Conservation (phyloP, 495 filamentous ascomycete species). For the Massariosphaeria phaeospora region DNA sequence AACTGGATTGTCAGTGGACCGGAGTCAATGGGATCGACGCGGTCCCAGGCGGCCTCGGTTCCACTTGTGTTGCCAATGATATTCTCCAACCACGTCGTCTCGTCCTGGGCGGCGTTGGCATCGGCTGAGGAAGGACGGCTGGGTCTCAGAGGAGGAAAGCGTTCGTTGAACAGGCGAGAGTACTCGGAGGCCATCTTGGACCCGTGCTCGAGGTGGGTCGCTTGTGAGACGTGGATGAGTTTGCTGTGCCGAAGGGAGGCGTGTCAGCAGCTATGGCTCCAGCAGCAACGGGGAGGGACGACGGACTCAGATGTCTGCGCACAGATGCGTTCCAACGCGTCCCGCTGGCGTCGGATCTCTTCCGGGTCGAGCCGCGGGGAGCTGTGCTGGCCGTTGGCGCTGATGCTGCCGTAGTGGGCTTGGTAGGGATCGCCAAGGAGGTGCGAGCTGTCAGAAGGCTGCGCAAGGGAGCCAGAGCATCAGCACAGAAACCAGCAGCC, state of each 20-base stretch:
- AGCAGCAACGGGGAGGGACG: neutral
- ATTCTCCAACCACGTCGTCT: slow-evolving; percentile 26
- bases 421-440: slow-evolving; percentile 37
- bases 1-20: slow-evolving; percentile 31
- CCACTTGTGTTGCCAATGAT: slow-evolving; percentile 19
- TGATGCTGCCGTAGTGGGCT: slow-evolving; percentile 37
- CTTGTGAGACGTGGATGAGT: slow-evolving; percentile 34
- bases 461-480: slow-evolving; percentile 18
- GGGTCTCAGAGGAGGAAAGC: slow-evolving; percentile 22
- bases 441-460: slow-evolving; percentile 38
- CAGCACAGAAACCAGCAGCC: slow-evolving; percentile 6
- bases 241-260: slow-evolving; percentile 30
- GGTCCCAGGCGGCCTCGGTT: slow-evolving; percentile 27
- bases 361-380: slow-evolving; percentile 37
- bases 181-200: slow-evolving; percentile 31
- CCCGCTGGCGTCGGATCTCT: slow-evolving; percentile 39
- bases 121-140: slow-evolving; percentile 21
- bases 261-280: neutral
- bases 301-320: slow-evolving; percentile 40
- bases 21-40: slow-evolving; percentile 24
- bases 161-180: slow-evolving; percentile 33
- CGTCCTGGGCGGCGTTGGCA: slow-evolving; percentile 21
- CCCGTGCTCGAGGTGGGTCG: slow-evolving; percentile 23
- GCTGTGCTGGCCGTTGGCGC: slow-evolving; percentile 19
- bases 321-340: slow-evolving; percentile 41